Evolutionary conservation across 2,329 filamentous ascomycete genomes (phyloP), one percentile per base, ranked within the genome.

Genomic region (Raffaelea ambrosiae): DNA sequence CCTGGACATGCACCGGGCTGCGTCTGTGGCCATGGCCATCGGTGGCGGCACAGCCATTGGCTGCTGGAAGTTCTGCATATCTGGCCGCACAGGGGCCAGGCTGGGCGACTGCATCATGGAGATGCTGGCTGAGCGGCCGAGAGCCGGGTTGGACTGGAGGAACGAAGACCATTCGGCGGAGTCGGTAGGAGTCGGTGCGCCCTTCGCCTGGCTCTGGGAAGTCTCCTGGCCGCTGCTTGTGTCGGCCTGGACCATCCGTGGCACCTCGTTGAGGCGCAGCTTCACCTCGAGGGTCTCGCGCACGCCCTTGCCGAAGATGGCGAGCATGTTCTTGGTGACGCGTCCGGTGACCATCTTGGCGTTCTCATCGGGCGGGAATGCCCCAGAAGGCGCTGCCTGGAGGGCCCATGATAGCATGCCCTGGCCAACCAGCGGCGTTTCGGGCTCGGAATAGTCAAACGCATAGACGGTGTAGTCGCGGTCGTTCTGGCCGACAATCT

Each of bases 391-490:
- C 13, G 48, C 5, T 73, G 47, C 74, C 60, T 61, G 79, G 41
- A 97, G 73, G 20, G 84, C 81, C 77, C 86, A 85, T 35, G 93
- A 97, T 19, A 98, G 73, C 82, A 97, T 88, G 46, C 94, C 93
- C 66, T 98, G 91, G 20, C 93, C 93, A 21, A 96, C 91, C 48
- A 97, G 75, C 46, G 94, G 93, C 18, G 84, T 88, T 61, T 96
- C 90, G 54, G 87, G 86, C 67, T 98, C 93, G 13, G 93, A 96
- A 65, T 91, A 97, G 65, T 98, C 93, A 69, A 88, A 88, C 26
- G 91, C 89, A 66, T 98, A 98, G 48, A 98, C 83, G n/a, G 89
- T 93, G 67, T 93, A 98, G 68, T 98, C 90, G 65, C 79, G 69
- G 69, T 67, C 84, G 74, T 51, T 84, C 62, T 71, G 84, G 72